A percentile compares a stretch with the other conserved stretches of the same genome.
Evolutionary conservation across 306 rosid species (phyloP).

Genomic region (Argentina anserina): DNA sequence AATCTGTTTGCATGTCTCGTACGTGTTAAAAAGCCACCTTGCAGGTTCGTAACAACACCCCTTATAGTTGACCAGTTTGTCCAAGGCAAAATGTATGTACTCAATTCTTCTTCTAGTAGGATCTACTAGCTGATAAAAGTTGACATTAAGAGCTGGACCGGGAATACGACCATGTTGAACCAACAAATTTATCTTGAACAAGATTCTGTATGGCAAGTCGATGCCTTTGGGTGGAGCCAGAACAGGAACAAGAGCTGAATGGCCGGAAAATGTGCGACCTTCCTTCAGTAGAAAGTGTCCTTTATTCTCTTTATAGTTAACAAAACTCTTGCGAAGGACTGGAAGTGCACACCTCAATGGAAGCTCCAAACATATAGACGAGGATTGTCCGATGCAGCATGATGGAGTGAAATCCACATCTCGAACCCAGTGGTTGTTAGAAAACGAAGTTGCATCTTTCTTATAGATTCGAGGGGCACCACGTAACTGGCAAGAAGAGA

Average conservation of each 20-base stretch:
- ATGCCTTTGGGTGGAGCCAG: slow-evolving; percentile 29
- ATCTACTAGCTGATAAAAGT: slow-evolving; percentile 35
- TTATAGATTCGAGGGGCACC: slow-evolving; percentile 23
- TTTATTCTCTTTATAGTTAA: slow-evolving; percentile 24
- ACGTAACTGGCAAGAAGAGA: slow-evolving; percentile 11
- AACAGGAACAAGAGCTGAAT: slow-evolving; percentile 31
- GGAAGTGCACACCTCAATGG: slow-evolving; percentile 17
- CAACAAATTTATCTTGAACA: slow-evolving; percentile 43
- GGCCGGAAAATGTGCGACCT: slow-evolving; percentile 13
- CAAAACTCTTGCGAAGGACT: slow-evolving; percentile 3
- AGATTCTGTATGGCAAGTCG: slow-evolving; percentile 30
- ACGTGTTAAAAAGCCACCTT: slow-evolving; percentile 16
- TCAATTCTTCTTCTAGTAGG: slow-evolving; percentile 17
- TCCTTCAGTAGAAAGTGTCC: not conserved
- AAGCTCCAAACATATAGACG: slow-evolving; percentile 31
- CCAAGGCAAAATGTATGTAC: slow-evolving; percentile 35
- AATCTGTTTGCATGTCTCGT: not conserved
- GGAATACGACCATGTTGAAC: slow-evolving; percentile 45
- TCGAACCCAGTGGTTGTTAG: slow-evolving; percentile 25
- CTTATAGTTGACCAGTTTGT: slow-evolving; percentile 26
- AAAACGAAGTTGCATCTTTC: slow-evolving; percentile 8
- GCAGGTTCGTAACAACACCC: slow-evolving; percentile 40
- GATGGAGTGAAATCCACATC: slow-evolving; percentile 38
- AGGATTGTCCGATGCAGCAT: slow-evolving; percentile 27
- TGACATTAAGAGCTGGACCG: slow-evolving; percentile 26